These are phyloP conservation scores for Nitzschia putrida DNA, from an alignment of 108 stramenopile genomes.

Conservation along the genomic window DNA sequence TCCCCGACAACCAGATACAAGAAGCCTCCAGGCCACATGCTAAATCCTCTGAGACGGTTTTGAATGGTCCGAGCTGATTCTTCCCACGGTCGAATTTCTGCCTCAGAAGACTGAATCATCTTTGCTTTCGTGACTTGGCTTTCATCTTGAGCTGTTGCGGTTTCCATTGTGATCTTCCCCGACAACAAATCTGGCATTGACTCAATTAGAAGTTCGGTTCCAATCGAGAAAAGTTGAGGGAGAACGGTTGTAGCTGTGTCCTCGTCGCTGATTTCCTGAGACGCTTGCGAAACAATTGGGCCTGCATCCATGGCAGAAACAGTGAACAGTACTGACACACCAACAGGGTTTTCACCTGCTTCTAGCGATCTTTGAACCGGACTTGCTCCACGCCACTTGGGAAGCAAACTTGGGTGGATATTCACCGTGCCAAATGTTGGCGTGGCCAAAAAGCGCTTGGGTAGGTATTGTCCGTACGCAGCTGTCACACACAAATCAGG, in stretches of 20 bases:
- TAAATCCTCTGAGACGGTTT: constrained; percentile 90
- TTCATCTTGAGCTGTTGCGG: constrained; percentile 84
- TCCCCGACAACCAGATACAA: constrained; percentile 73
- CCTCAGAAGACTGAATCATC: constrained; percentile 84
- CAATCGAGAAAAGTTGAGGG: constrained; percentile 85
- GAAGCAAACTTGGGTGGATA: constrained; percentile 95
- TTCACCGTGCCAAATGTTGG: constrained; percentile 92
- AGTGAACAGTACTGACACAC: constrained; percentile 93
- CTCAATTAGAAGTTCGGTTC: constrained; percentile 78
- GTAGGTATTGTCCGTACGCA: constrained; percentile 95
- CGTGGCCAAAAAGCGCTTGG: constrained; percentile 87
- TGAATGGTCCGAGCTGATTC: constrained; percentile 77
- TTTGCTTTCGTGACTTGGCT: constrained; percentile 71
- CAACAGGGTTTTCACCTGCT: constrained; percentile 48
- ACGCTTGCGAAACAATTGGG: constrained; percentile 83
- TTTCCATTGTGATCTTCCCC: constrained; percentile 77
- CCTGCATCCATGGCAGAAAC: constrained; percentile 98
- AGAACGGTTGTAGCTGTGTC: constrained; percentile 88
- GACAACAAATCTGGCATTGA: constrained; percentile 72
- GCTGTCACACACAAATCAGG: constrained; percentile 98
- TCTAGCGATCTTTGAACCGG: constrained; percentile 86
- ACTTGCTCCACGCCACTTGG: constrained; percentile 93
- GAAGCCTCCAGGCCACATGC: constrained; percentile 94
- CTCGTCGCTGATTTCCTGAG: constrained; percentile 62
- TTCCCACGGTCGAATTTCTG: constrained; percentile 60